Percentiles rank a stretch among this genome's conserved stretches.
phyloP scores from a whole-genome alignment of 176 grass and related monocot genomes.

The Musa itinerans region DNA sequence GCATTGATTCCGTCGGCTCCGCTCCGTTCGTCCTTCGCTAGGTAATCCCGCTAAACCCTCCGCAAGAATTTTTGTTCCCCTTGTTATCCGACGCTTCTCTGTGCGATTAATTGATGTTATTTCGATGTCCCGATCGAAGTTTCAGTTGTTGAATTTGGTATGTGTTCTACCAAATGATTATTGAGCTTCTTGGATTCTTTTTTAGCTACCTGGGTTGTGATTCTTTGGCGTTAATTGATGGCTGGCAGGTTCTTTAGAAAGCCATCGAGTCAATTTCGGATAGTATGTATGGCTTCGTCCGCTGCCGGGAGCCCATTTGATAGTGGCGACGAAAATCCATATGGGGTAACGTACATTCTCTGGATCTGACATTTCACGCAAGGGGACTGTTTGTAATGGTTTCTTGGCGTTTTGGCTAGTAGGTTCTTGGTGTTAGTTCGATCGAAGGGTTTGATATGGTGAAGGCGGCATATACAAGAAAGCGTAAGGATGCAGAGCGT shows the following conservation, averaged over 20 bases:
- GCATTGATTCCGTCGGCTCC: background rate
- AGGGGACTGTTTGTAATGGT: constrained; percentile 6
- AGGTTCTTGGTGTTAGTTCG: constrained; percentile 78
- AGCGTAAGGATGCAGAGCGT: constrained; percentile 77
- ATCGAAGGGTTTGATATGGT: constrained; percentile 77
- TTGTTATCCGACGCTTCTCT: too few relatives aligned
- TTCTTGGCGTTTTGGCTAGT: background rate
- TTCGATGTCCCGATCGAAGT: too few relatives aligned
- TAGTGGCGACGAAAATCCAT: constrained; percentile 63
- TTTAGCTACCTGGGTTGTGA: too few relatives aligned
- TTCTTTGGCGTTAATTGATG: too few relatives aligned
- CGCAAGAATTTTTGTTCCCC: background rate
- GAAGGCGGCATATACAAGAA: constrained; percentile 75
- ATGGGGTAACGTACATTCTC: constrained; percentile 40
- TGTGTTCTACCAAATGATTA: too few relatives aligned
- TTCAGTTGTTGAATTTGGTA: too few relatives aligned
- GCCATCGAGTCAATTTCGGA: constrained; percentile 18
- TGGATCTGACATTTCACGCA: background rate
- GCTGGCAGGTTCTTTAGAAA: constrained; percentile 29
- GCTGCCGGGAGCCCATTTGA: constrained; percentile 48
- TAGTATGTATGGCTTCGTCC: constrained; percentile 32
- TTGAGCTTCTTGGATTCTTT: too few relatives aligned
- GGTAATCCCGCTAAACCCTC: background rate
- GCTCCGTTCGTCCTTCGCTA: background rate
- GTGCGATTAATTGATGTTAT: too few relatives aligned